phyloP scores from a whole-genome alignment of 495 filamentous ascomycete species.

The Aspergillus affinis region DNA sequence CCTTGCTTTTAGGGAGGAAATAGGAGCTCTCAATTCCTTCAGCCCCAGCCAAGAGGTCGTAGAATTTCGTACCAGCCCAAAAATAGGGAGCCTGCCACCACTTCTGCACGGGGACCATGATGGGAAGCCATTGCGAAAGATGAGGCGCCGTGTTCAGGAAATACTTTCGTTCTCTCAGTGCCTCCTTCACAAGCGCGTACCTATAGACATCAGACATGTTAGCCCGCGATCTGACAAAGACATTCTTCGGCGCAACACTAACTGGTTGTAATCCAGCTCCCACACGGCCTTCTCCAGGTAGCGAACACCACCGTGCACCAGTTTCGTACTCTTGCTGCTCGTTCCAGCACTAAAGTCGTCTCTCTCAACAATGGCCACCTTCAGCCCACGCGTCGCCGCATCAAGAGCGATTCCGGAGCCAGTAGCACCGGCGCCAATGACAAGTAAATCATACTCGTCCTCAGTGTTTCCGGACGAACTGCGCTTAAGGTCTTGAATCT shows the following conservation, averaged over 20 bases:
- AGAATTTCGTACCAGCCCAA: conserved; percentile 93
- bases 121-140: conserved; percentile 90
- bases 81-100: conserved; percentile 99
- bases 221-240: conserved; percentile 2
- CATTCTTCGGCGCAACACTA: conserved; percentile 21
- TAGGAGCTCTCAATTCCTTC: conserved; percentile 98
- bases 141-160: conserved; percentile 96
- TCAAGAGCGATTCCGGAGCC: conserved; percentile 92
- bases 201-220: conserved; percentile 28
- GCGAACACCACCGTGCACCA: conserved; percentile 94
- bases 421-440: conserved; percentile 93
- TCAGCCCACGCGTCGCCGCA: conserved; percentile 87
- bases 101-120: conserved; percentile 93
- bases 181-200: conserved; percentile 88
- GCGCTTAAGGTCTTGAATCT: conserved; percentile 53
- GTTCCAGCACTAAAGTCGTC: conserved; percentile 95
- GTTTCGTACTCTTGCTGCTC: conserved; percentile 94
- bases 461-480: conserved; percentile 24
- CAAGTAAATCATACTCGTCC: conserved; percentile 75
- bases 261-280: conserved; percentile 94
- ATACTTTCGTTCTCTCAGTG: conserved; percentile 93
- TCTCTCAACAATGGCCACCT: conserved; percentile 90
- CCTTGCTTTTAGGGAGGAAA: conserved; percentile 92
- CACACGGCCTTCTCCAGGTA: conserved; percentile 97
- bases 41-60: conserved; percentile 90